A percentile compares a stretch with the other conserved stretches of the same genome.
phyloP scores from a whole-genome alignment of 805 yeast species.

The Starmerella apicola region DNA sequence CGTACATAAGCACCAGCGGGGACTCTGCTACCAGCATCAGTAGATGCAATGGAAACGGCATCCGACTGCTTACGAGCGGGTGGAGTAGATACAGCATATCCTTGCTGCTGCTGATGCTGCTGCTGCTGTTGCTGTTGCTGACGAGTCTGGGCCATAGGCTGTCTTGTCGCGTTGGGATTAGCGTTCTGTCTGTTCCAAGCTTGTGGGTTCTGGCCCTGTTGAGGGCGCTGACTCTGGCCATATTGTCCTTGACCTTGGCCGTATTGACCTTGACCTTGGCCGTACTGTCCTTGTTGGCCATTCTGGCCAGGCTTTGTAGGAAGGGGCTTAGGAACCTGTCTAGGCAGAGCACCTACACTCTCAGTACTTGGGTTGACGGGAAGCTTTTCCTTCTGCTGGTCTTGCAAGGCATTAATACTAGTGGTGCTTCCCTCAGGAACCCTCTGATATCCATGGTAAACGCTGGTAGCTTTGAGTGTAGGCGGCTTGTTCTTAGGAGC shows the following conservation, averaged over 20 bases:
- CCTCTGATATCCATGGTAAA: background rate
- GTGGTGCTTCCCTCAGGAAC: background rate
- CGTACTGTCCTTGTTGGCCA: no score
- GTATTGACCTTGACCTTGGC: no score
- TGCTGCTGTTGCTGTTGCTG: constrained; percentile 1
- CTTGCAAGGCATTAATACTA: no score
- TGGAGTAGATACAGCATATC: background rate
- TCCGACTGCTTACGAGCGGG: background rate
- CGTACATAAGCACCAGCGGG: constrained; percentile 25
- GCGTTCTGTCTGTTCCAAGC: no score
- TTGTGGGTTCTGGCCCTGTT: no score
- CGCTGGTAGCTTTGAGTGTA: background rate
- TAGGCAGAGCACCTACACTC: constrained; percentile 1
- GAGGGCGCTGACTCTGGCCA: no score
- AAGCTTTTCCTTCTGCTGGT: background rate
- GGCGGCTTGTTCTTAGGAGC: background rate
- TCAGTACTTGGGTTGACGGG: background rate
- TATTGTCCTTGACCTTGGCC: no score
- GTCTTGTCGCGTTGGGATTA: no score
- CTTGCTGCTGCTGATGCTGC: background rate
- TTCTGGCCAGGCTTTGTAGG: no score
- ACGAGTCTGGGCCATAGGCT: no score
- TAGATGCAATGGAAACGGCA: constrained; percentile 8
- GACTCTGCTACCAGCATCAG: constrained; percentile 10
- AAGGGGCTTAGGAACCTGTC: no score